These are phyloP conservation scores for Colletotrichum shisoi DNA, from an alignment of 2,329 filamentous ascomycete genomes.

Conservation along the genomic window DNA sequence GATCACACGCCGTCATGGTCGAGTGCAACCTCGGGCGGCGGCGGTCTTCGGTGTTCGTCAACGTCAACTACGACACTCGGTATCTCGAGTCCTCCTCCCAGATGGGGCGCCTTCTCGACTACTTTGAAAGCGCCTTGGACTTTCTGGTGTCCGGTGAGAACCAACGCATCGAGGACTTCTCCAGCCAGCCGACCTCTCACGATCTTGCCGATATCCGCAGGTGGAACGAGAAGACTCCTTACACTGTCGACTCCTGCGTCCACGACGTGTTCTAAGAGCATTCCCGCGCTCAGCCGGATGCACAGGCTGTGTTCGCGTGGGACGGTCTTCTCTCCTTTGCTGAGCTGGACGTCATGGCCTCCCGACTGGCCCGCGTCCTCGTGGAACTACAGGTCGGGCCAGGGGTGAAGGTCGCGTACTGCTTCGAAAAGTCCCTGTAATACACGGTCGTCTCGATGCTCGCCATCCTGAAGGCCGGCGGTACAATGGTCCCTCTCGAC, in stretches of 20 bases:
- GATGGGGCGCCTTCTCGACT: constrained; percentile 18
- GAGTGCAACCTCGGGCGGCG: constrained; percentile 22
- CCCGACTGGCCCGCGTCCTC: constrained; percentile 38
- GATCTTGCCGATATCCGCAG: constrained; percentile 10
- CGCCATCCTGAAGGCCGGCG: constrained; percentile 47
- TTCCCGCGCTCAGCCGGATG: background rate
- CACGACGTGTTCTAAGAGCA: constrained; percentile 19
- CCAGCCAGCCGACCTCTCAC: background rate
- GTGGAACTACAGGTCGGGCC: constrained; percentile 39
- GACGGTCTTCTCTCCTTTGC: constrained; percentile 41
- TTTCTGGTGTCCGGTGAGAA: constrained; percentile 8
- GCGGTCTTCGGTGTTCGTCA: constrained; percentile 8
- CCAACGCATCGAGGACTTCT: background rate
- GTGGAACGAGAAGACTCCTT: constrained; percentile 6
- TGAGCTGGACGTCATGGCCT: constrained; percentile 40
- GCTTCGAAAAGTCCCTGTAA: constrained; percentile 45
- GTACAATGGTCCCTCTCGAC: constrained; percentile 46
- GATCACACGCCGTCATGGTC: constrained; percentile 29
- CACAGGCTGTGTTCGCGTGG: constrained; percentile 40
- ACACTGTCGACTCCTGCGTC: constrained; percentile 6
- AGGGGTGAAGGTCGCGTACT: constrained; percentile 43
- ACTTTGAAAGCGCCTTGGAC: constrained; percentile 24
- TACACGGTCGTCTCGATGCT: constrained; percentile 45
- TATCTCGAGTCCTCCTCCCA: constrained; percentile 1
- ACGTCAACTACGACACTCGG: constrained; percentile 22